phyloP scores from a whole-genome alignment of 345 rosid species.

The Litchi chinensis region DNA sequence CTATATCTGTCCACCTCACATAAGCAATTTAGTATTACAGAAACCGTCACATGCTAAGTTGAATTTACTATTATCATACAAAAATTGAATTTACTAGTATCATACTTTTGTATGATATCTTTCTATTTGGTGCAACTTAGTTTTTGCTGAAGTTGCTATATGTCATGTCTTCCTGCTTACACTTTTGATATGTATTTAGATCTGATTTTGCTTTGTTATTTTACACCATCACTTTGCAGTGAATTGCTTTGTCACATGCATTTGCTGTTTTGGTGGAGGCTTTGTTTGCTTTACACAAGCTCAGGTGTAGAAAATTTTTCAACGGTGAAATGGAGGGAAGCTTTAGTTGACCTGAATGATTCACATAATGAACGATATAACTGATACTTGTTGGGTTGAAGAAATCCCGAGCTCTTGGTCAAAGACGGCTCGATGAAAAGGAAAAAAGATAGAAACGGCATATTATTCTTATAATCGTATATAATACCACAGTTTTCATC shows the following conservation, averaged over 20 bases:
- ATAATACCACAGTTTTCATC: constrained; percentile 34
- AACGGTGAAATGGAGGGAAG: constrained; percentile 33
- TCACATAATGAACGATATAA: constrained; percentile 37
- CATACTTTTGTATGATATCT: background rate
- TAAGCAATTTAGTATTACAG: background rate
- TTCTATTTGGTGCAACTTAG: background rate
- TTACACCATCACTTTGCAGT: constrained; percentile 33
- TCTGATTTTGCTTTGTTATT: constrained; percentile 2
- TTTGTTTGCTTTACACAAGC: constrained; percentile 32
- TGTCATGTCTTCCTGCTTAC: background rate
- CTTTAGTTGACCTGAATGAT: constrained; percentile 28
- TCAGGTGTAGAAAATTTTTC: constrained; percentile 35
- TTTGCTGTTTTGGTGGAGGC: constrained; percentile 38
- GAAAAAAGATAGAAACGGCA: constrained; percentile 8
- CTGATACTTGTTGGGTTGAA: constrained; percentile 41
- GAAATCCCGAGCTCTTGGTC: constrained; percentile 30
- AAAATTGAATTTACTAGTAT: background rate
- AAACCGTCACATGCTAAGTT: background rate
- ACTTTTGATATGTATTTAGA: background rate
- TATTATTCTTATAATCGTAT: constrained; percentile 14
- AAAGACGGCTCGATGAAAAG: constrained; percentile 23
- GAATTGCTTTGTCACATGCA: constrained; percentile 32
- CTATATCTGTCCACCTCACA: background rate
- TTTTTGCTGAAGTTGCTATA: background rate
- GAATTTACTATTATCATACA: too few relatives aligned